Base-by-base conservation (phyloP, 1,139 yeast genomes). In the Suhomyces anneliseae region DNA sequence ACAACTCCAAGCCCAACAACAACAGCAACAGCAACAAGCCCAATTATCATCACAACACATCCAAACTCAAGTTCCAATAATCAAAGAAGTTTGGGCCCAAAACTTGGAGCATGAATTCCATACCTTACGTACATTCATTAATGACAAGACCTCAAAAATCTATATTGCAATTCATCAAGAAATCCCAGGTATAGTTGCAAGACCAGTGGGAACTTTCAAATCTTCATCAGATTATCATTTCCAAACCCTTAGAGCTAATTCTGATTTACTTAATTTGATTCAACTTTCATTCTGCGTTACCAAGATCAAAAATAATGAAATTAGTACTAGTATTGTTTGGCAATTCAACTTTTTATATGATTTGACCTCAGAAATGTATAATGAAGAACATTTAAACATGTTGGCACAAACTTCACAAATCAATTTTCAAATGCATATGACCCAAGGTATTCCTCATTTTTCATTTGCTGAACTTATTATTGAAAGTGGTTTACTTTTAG, bases 181-280 rank as follows among this genome's bases (percentile, higher is more conserved):
- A 65, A 90, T 93, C 62, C 97, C 97, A 0, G 99, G 99, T 0
- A 89, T 95, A 33, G 88, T 93, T 27, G 97, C 97, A 1, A 80
- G 99, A 56, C 99, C 99, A 10, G 89, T 93, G 52, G 99, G 99
- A n/a, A 83, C 90, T 9, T 93, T 93, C 69, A 84, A 90, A 59
- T 83, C 95, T 8, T 87, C 95, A 11, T 80, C 89, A 29, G 99
- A 93, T 65, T 93, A 90, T 66, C 98, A 93, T 66, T 93, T 93
- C 64, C 99, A 93, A 67, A 93, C 98, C 0, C 79, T 93, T 68
- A 79, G 99, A 60, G 79, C 95, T 8, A 93, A 93, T 65, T 89
- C 95, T 3, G 99, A 95, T 66, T 75, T 93, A 47, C 70, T 92
- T 54, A 86, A 86, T 56, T 81, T 93, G 55, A 85, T 93, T 49